Base-by-base conservation (phyloP, 805 yeast genomes). In the Blastobotrys peoriensis region DNA sequence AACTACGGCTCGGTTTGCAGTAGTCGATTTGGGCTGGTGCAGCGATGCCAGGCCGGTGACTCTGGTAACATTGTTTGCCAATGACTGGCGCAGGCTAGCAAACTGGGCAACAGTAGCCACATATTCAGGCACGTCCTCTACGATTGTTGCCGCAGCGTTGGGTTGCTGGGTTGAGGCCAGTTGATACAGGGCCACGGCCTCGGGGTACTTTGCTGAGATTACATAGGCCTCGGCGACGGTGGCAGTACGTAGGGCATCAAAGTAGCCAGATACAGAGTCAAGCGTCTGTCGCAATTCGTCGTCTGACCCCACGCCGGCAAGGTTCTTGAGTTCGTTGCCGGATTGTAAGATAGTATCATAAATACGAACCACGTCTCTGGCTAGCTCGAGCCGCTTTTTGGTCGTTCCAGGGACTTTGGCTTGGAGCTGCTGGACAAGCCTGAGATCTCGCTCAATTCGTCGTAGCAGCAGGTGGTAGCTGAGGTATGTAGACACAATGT, bases 271-370 rank as follows among this genome's bases (percentile, higher is more conserved):
- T 54, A 86, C 64, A 13, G 71, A 53, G 9, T 68, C 71, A 36
- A 93, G 67, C 5, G 82, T 75, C 4, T 66, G 64, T 49, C 68
- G 61, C 44, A 91, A 70, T 18, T 74, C 80, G 43, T 84, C 93
- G 59, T 87, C 95, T 43, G 86, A 85, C 58, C 83, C 79, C 16
- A 91, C 95, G 70, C 98, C 98, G 0, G 97, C 96, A 41, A 93
- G 71, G 48, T 87, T 95, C 57, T 75, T 70, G 38, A 87, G 64
- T 52, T 81, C 82, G 2, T 64, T 64, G 28, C 82, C 60, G 15
- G 83, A 78, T 38, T 70, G 66, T 9, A 72, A 61, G 33, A 86
- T 70, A 5, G 72, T 67, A 18, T 73, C 76, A 47, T 70, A 71
- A 19, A 82, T 60, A 46, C 81, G 70, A 34, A 72, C 57, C 4